Percentiles rank a stretch among this genome's conserved stretches.
phyloP scores from a whole-genome alignment of 2,329 filamentous ascomycete genomes.

The Penicillium sp. region DNA sequence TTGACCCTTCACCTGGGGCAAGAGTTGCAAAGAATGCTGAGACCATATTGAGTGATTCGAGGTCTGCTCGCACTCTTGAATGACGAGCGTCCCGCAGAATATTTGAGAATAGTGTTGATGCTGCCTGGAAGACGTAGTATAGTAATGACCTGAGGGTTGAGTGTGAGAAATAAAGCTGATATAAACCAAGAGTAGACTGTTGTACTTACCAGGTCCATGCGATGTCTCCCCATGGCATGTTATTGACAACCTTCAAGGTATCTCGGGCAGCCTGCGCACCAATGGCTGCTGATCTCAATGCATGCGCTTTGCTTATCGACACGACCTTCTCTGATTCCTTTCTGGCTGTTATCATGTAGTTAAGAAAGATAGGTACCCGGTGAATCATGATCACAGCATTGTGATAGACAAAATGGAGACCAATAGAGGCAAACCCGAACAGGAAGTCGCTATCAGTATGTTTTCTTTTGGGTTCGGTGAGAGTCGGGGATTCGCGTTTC shows the following conservation, averaged over 20 bases:
- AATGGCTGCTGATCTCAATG: constrained; percentile 81
- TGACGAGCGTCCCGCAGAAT: constrained; percentile 89
- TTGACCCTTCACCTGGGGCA: constrained; percentile 71
- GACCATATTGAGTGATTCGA: constrained; percentile 81
- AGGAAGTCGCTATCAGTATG: constrained; percentile 84
- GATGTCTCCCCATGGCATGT: constrained; percentile 89
- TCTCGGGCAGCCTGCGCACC: constrained; percentile 87
- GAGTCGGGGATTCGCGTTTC: constrained; percentile 85
- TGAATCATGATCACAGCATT: constrained; percentile 95
- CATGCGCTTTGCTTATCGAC: constrained; percentile 72
- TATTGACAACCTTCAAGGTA: constrained; percentile 86
- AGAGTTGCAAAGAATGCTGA: constrained; percentile 85
- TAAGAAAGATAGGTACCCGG: constrained; percentile 90
- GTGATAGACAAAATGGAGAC: constrained; percentile 91
- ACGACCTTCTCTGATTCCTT: constrained; percentile 34
- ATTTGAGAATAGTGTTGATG: constrained; percentile 89
- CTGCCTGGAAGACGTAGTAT: constrained; percentile 89
- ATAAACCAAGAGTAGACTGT: not conserved
- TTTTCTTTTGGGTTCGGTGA: constrained; percentile 84
- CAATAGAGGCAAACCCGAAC: constrained; percentile 82
- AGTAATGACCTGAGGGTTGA: constrained; percentile 64
- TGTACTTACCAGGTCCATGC: constrained; percentile 80
- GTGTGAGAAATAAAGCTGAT: not conserved
- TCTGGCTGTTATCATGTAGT: constrained; percentile 80
- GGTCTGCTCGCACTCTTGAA: constrained; percentile 74